Base-by-base conservation (phyloP, 768 basidiomycete genomes). In the Auriculariales sp. region DNA sequence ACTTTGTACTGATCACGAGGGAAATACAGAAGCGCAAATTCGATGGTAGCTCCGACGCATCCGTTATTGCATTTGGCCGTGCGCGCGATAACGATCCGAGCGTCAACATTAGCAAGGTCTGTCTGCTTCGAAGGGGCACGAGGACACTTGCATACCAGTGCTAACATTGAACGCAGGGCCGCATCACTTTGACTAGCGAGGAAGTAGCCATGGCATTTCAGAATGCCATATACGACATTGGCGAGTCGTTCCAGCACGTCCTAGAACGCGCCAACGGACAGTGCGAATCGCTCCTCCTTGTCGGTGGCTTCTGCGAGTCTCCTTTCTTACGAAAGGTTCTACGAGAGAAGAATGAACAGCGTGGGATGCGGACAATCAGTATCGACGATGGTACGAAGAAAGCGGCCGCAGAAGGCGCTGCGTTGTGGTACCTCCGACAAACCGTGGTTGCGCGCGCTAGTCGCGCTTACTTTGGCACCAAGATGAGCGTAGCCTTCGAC, bases 21-120 rank as follows among this genome's bases (percentile, higher is more conserved):
- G n/a, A n/a, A n/a, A n/a, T n/a, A n/a, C 22, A 44, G 39, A 48
- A 48, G 28, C 27, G 47, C 5, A 30, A 32, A 32, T 48, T 48
- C 35, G 47, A 48, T 33, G 47, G 47, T 5, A 6, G 14, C 4
- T 32, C 47, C 9, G 30, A 48, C 12, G 35, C 47, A 15, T 33
- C 28, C 27, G 35, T 48, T 22, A 48, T 48, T 27, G 7, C 30
- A 4, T 48, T 48, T 32, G 47, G 47, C 27, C 15, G 27, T 14
- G 47, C 31, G 19, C 35, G 47, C 30, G 47, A 48, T 22, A 48
- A 48, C 47, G 47, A 48, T 22, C 25, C 19, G 28, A 12, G 30
- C n/a, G n/a, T n/a, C 17, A 33, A 33, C 12, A 32, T 48, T 15
- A 33, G 31, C 28, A 48, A 48, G 30, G 47, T 28, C 15, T 32